Percentiles rank a stretch among this genome's conserved stretches.
phyloP scores from a whole-genome alignment of 192 early-diverging fungal species.

The Podila horticola region DNA sequence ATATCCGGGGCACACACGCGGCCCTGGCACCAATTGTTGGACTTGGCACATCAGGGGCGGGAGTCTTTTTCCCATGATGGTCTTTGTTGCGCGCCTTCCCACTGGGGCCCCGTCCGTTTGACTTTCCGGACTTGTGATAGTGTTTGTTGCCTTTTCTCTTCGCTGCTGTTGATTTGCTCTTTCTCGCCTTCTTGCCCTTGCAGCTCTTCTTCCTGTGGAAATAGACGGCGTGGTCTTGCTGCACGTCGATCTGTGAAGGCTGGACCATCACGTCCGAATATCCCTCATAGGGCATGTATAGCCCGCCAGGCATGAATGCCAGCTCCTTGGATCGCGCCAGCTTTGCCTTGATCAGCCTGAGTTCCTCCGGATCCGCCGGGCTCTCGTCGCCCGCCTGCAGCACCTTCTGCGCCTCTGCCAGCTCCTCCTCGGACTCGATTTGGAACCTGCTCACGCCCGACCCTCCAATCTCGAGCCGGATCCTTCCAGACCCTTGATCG shows the following conservation, averaged over 20 bases:
- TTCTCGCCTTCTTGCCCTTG: conserved; percentile 4
- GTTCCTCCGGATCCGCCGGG: not conserved
- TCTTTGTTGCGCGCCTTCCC: not conserved
- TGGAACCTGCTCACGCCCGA: conserved; percentile 24
- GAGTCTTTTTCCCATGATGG: not conserved
- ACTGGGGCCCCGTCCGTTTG: not conserved
- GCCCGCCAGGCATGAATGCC: conserved; percentile 40
- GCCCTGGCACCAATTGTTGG: too few relatives aligned
- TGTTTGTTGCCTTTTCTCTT: not conserved
- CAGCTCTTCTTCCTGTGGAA: not conserved
- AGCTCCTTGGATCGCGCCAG: conserved; percentile 22
- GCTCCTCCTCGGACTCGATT: conserved; percentile 13
- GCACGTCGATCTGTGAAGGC: not conserved
- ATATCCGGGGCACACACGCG: conserved; percentile 29
- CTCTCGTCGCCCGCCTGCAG: not conserved
- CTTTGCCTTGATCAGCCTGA: conserved; percentile 14
- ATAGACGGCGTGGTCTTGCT: not conserved
- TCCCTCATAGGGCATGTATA: conserved; percentile 43
- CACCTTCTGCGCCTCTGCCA: not conserved
- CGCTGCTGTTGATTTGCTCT: not conserved
- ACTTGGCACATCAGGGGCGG: not conserved
- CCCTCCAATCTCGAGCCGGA: conserved; percentile 32
- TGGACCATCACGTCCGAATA: conserved; percentile 24
- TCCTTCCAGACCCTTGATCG: not conserved
- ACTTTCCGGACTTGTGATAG: not conserved